These are phyloP conservation scores for Plectosphaerella plurivora DNA, from an alignment of 2,329 filamentous ascomycete genomes.

Conservation along the genomic window DNA sequence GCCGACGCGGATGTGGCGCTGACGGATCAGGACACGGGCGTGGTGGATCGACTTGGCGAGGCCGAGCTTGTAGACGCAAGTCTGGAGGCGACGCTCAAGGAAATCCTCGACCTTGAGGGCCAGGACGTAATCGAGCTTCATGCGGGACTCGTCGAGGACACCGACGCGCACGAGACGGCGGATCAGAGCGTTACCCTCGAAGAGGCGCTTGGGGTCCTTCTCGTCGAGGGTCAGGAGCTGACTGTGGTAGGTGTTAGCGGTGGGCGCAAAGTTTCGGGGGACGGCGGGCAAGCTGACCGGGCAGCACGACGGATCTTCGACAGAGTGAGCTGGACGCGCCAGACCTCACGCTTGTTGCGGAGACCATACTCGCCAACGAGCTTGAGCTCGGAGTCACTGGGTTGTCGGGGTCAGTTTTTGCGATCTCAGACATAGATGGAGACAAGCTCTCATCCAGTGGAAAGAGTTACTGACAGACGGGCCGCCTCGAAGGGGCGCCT, in stretches of 20 bases:
- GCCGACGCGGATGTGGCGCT: slow-evolving; percentile 99
- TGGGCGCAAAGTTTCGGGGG: background rate
- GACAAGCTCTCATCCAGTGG: slow-evolving; percentile 98
- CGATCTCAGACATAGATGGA: slow-evolving; percentile 87
- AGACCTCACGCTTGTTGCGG: slow-evolving; percentile 99
- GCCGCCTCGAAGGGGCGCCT: slow-evolving; percentile 98
- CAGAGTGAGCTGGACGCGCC: slow-evolving; percentile 98
- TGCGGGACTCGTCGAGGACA: slow-evolving; percentile 99
- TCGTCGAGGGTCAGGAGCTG: slow-evolving; percentile 99
- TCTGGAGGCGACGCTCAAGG: slow-evolving; percentile 99
- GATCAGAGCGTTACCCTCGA: slow-evolving; percentile 99
- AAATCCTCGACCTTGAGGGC: slow-evolving; percentile 99
- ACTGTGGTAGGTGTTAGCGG: slow-evolving; percentile 49
- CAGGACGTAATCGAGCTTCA: slow-evolving; percentile 99
- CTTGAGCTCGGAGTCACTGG: slow-evolving; percentile 98
- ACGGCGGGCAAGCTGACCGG: slow-evolving; percentile 60
- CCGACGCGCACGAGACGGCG: slow-evolving; percentile 99
- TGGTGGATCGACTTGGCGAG: slow-evolving; percentile 99
- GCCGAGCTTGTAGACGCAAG: slow-evolving; percentile 99
- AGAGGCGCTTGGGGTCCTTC: slow-evolving; percentile 99
- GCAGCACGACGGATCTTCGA: slow-evolving; percentile 99
- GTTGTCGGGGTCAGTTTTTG: slow-evolving; percentile 59
- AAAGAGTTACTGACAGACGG: slow-evolving; percentile 96
- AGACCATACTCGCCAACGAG: slow-evolving; percentile 99
- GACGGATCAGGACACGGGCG: slow-evolving; percentile 98